Evolutionary conservation across 2,329 filamentous ascomycete genomes (phyloP), one percentile per base, ranked within the genome.

Genomic region (Diaporthe citrichinensis): DNA sequence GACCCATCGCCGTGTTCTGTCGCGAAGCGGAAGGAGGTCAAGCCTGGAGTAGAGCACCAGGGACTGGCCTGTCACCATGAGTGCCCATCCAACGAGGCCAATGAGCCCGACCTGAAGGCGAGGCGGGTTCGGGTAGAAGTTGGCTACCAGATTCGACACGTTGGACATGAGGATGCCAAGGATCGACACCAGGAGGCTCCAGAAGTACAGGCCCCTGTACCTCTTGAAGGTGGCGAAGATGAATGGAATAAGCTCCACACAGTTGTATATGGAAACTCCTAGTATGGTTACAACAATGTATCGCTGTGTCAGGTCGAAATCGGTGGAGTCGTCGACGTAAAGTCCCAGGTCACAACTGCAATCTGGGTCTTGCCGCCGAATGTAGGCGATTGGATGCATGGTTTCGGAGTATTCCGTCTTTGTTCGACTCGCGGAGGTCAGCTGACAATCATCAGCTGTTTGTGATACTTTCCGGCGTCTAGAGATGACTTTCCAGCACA

Each of bases 161-260:
- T 65, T 65, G 25, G 61, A 49, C 61, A 65, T 65, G 61, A 65
- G 41, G 4, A 65, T 65, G 17, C 61, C 61, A 12, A 65, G 41
- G 7, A 49, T 65, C 9, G 61, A 49, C 15, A 15, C 41, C 14
- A 65, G 2, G 9, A 67, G 61, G 4, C 61, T 51, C 61, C 44
- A 67, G 61, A 67, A 67, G 20, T 67, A 67, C 61, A 51, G 3
- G 1, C 61, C 61, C 1, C 14, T 67, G 41, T 67, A 67, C 39
- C 61, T 34, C 44, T 67, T 67, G 61, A 67, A 67, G 20, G 61
- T 67, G 28, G 61, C 44, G 8, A 67, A 34, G 2, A 67, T 67
- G 44, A n/a, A 34, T 1, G 61, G 61, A 0, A 67, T 17, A 15
- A 67, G 61, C 28, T 67, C 61, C 28, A 51, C 44, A 5, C 44